Base-by-base conservation (phyloP, 352 stramenopile species). In the Globisporangium heterothallicum region DNA sequence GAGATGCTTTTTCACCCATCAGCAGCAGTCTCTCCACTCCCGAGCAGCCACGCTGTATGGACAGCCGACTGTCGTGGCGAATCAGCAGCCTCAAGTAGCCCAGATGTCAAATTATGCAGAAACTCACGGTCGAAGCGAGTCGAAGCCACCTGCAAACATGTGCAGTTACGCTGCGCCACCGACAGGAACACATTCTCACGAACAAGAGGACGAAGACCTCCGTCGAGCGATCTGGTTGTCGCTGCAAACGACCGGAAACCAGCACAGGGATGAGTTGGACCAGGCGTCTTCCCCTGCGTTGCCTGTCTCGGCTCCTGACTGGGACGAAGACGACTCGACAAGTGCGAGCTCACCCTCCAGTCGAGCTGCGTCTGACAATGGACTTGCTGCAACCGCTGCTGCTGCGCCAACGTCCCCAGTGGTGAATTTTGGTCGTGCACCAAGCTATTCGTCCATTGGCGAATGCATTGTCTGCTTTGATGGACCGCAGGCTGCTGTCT, bases 401-500 rank as follows among this genome's bases (percentile, higher is more conserved):
- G n/a, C 13, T 26, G 1, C 13, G 1, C 32, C 36, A n/a, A 30
- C 26, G 4, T 16, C 44, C 0, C 64, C 70, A 1, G 57, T 66
- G 5, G 61, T 83, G 24, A 68, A 72, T n/a, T 71, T 66, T 34
- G 66, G 53, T 16, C 56, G 55, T 18, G 58, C 70, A 26, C 58
- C 70, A 22, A 57, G 61, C 18, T 70, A 68, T 44, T 64, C 71
- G n/a, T 63, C 66, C 1, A 85, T 86, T 42, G 69, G 67, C 34
- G 79, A 91, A 59, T 93, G 83, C 27, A 67, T 90, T 4, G 70
- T 93, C 14, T 93, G 83, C 62, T 90, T 92, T 42, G 78, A 92
- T 52, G 77, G 71, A 0, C 78, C 78, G 0, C 74, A 90, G 63
- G 70, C 70, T 16, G 78, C 78, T 6, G 80, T 92, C 0, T 93